phyloP scores from a whole-genome alignment of 1,139 yeast genomes.

The Lodderomyces jiufengensis region DNA sequence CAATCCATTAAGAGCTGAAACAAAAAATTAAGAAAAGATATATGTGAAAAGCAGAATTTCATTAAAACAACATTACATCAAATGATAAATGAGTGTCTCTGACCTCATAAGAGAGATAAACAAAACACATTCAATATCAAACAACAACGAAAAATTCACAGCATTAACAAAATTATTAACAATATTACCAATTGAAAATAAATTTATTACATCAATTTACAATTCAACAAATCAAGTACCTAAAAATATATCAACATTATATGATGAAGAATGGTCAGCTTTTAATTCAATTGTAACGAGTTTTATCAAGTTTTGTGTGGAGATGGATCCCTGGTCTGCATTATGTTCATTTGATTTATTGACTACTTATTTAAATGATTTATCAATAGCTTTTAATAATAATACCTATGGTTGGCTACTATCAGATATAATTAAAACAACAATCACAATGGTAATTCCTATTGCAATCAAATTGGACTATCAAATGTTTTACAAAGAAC shows the following conservation, averaged over 20 bases:
- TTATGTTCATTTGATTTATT: conserved; percentile 58
- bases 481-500: conserved; percentile 40
- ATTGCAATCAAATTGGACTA: conserved; percentile 49
- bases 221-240: conserved; percentile 1
- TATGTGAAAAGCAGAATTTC: no score
- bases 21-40: no score
- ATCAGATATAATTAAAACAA: conserved; percentile 38
- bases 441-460: conserved; percentile 45
- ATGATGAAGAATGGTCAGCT: conserved; percentile 43
- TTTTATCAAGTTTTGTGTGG: conserved; percentile 50
- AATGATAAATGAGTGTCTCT: conserved; percentile 1
- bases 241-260: conserved; percentile 25
- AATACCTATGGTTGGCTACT: conserved; percentile 48
- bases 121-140: not conserved
- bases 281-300: conserved; percentile 49
- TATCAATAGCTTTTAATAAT: conserved; percentile 59
- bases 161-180: conserved; percentile 11
- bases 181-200: conserved; percentile 10
- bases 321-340: conserved; percentile 58
- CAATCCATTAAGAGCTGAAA: no score
- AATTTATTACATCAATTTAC: conserved; percentile 9
- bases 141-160: conserved; percentile 5
- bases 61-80: no score
- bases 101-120: conserved; percentile 2
- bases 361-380: conserved; percentile 47